These are phyloP conservation scores for Hypoxylon crocopeplum DNA, from an alignment of 495 filamentous ascomycete species.

Conservation along the genomic window DNA sequence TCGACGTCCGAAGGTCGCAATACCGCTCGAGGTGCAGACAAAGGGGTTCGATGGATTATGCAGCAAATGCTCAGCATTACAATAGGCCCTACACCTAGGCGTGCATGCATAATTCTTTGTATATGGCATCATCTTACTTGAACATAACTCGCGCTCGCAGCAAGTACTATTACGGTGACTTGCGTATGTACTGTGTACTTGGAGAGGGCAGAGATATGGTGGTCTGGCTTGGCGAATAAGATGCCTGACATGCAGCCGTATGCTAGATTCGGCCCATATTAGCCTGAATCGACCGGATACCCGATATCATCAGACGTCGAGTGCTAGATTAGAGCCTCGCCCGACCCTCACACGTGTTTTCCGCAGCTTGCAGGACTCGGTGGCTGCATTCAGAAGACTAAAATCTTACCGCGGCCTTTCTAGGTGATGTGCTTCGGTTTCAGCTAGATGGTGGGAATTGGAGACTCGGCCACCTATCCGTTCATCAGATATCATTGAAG, in stretches of 20 bases:
- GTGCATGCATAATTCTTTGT: constrained; percentile 24
- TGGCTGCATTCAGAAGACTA: constrained; percentile 1
- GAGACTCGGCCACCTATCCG: not conserved
- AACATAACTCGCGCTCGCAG: constrained; percentile 21
- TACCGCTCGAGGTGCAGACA: constrained; percentile 3
- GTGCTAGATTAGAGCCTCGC: no score
- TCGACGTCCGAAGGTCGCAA: not conserved
- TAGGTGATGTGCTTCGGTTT: constrained; percentile 8
- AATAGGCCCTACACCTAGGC: constrained; percentile 20
- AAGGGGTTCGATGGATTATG: constrained; percentile 5
- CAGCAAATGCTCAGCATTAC: constrained; percentile 15
- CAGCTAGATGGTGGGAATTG: constrained; percentile 7
- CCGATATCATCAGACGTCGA: constrained; percentile 3
- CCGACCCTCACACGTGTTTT: no score
- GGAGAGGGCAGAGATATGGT: not conserved
- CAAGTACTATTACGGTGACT: constrained; percentile 4
- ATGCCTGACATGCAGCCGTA: constrained; percentile 3
- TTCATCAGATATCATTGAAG: not conserved
- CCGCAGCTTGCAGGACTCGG: not conserved
- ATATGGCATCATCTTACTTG: constrained; percentile 24
- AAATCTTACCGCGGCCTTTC: constrained; percentile 14
- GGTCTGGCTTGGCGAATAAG: constrained; percentile 11
- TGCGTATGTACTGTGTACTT: constrained; percentile 6
- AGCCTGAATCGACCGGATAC: constrained; percentile 7
- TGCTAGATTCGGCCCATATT: constrained; percentile 7